phyloP scores from a whole-genome alignment of 2,329 filamentous ascomycete species.

The Eurotiales sp. region DNA sequence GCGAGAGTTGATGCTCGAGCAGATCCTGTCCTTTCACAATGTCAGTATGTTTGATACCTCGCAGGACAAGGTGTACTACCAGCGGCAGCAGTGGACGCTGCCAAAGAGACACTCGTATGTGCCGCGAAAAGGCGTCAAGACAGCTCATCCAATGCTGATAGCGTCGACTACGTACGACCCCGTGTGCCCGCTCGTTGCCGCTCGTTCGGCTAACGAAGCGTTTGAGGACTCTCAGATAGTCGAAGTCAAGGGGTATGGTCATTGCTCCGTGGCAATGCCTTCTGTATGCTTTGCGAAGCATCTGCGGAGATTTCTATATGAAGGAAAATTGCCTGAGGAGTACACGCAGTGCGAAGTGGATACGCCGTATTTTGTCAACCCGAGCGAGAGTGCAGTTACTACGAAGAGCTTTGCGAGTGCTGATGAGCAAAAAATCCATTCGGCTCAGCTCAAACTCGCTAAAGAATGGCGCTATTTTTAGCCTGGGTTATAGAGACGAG shows the following conservation, averaged over 20 bases:
- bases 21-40: background rate
- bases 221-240: constrained; percentile 22
- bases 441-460: background rate
- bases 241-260: constrained; percentile 22
- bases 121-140: constrained; percentile 17
- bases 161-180: constrained; percentile 23
- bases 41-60: background rate
- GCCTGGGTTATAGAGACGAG: too few species aligned
- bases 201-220: constrained; percentile 20
- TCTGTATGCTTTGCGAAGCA: constrained; percentile 21
- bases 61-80: constrained; percentile 4
- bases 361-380: constrained; percentile 12
- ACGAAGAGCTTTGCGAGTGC: background rate
- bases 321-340: constrained; percentile 18
- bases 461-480: too few species aligned
- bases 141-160: constrained; percentile 21
- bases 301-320: constrained; percentile 19
- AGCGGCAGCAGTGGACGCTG: constrained; percentile 14
- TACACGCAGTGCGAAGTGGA: constrained; percentile 17
- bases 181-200: constrained; percentile 20
- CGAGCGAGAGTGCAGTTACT: background rate
- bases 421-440: background rate
- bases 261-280: constrained; percentile 21
- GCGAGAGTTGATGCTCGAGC: background rate
- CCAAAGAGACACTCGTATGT: constrained; percentile 17